Evolutionary conservation across 345 rosid genomes (phyloP), one percentile per base, ranked within the genome.

Genomic region (Combretum micranthum): DNA sequence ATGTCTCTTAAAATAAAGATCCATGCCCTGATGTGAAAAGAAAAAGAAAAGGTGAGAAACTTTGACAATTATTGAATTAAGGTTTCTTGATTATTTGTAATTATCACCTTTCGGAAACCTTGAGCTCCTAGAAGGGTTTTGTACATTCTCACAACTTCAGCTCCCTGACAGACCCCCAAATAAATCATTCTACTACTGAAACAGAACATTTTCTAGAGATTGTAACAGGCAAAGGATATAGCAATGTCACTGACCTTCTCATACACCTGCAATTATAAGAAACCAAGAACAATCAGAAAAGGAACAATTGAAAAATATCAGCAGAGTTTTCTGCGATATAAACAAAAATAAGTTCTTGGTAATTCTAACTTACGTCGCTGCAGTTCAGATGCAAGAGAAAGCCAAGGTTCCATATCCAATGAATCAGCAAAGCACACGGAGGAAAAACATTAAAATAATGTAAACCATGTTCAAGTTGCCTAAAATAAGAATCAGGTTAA

Each of bases 111-210:
- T 66, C 93, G 78, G 74, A 94, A 94, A 43, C 99, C 99, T 66
- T 82, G 75, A 69, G 68, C 84, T 59, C 97, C 99, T 48, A 94
- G 69, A 61, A 94, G 69, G 64, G 97, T 94, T 79, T 94, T 94
- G 95, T 94, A 94, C 99, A 94, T 94, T 93, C 97, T 79, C 54
- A 94, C 99, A 61, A 90, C 99, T 80, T 94, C 97, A 66, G 97
- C 99, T 76, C 99, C 99, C 99, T 94, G 70, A 61, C 37, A 32
- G 39, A 32, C 7, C 39, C 7, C 9, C 39, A 32, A 67, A 18
- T 26, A 50, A 19, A n/a, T 44, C 42, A 9, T 44, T 42, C 32
- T 11, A 50, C 26, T 18, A 13, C 47, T 45, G 51, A 43, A 16
- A 18, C 0, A 13, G 25, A 32, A 10, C 44, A 12, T 53, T 18